Base-by-base conservation (phyloP, 176 grass and related monocot genomes). In the Carex myosuroides region DNA sequence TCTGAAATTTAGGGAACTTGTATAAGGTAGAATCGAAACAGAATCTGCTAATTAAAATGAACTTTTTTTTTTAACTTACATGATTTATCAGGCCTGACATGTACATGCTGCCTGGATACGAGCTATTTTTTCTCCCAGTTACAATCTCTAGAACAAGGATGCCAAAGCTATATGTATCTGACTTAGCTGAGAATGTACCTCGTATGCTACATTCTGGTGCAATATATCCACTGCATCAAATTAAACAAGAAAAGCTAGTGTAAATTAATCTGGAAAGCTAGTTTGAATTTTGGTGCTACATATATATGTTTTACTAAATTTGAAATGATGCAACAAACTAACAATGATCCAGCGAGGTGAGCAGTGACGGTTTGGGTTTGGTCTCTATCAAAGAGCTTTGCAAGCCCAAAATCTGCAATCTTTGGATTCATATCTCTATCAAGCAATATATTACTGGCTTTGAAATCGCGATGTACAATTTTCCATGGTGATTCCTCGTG, bases 381-480 rank as follows among this genome's bases (percentile, higher is more conserved):
- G 24, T 70, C 62, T 18, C 35, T 42, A 5, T 60, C 63, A 29
- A 84, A 73, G 44, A 46, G 53, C 22, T 48, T 84, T 50, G 82
- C 82, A 66, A 84, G 60, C 4, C 82, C 82, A 35, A 84, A 84
- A 73, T 84, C 82, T 6, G 82, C 55, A 13, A 84, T 84, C 50
- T 84, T 84, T 5, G 82, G 64, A 3, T 72, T 84, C 82, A 84
- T 70, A 16, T 84, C 65, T n/a, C 5, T 60, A 7, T 84, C 82
- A 17, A 84, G 64, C 42, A 84, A 74, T 37, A 84, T 84, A 22
- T 84, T 84, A 20, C 82, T 70, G 1, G 82, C 50, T 37, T 84
- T 84, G 33, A 84, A 71, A 59, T 84, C 82, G 3, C 64, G 42
- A 84, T 84, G 82, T 13, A 85, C 29, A 37, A 84, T 71, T 84